These are phyloP conservation scores for Xanthoceras sorbifolium DNA, from an alignment of 345 rosid species.

Conservation along the genomic window DNA sequence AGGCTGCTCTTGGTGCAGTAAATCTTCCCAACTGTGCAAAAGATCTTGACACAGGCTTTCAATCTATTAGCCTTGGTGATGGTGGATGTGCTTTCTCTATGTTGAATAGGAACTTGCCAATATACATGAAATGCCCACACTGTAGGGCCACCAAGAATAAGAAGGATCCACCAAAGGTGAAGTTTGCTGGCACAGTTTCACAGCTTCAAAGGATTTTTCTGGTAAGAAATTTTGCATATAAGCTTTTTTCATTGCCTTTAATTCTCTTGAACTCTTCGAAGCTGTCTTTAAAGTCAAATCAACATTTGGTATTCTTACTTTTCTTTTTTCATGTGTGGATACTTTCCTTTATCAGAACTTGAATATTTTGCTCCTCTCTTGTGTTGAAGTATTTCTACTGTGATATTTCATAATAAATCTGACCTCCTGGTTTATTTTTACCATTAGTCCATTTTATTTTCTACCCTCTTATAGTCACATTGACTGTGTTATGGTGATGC, in stretches of 20 bases:
- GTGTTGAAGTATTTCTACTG: neutral
- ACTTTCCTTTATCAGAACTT: neutral
- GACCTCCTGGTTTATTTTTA: neutral
- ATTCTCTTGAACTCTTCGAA: conserved; percentile 7
- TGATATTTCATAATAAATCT: neutral
- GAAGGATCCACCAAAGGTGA: conserved; percentile 44
- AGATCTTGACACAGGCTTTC: conserved; percentile 40
- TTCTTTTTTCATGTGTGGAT: neutral
- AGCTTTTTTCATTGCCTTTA: neutral
- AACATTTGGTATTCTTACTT: neutral
- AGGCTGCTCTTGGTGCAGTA: conserved; percentile 26
- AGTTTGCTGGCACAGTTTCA: conserved; percentile 68
- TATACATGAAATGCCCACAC: conserved; percentile 71
- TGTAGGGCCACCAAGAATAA: conserved; percentile 50
- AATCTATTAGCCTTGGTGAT: conserved; percentile 47
- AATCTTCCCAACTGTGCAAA: conserved; percentile 32
- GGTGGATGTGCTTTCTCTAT: conserved; percentile 50
- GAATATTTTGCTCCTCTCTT: conserved; percentile 1
- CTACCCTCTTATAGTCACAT: neutral
- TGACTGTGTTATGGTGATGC: neutral
- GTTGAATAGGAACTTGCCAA: conserved; percentile 70
- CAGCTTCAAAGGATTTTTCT: conserved; percentile 82
- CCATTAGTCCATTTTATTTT: neutral
- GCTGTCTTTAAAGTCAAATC: conserved; percentile 2
- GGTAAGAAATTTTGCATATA: conserved; percentile 43